Conservation (phyloP, 257 asterid species). For the Scutellaria baicalensis region DNA sequence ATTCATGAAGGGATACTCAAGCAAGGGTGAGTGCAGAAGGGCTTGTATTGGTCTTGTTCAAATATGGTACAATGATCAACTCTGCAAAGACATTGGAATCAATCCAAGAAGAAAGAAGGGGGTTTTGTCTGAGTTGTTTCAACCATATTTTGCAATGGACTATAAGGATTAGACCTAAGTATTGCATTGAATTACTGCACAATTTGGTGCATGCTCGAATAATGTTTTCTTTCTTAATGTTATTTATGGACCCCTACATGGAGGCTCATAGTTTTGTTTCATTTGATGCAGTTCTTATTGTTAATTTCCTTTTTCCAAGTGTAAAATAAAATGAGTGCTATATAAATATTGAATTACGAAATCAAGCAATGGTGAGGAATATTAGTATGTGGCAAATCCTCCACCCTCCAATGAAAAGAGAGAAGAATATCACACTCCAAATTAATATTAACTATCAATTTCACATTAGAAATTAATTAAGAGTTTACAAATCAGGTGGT, state of each 20-base stretch:
- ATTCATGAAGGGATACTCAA: slow-evolving; percentile 24
- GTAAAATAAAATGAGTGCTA: too few relatives aligned
- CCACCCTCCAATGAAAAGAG: not conserved
- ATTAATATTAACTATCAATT: not conserved
- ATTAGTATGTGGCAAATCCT: not conserved
- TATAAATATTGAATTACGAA: too few relatives aligned
- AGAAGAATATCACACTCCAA: not conserved
- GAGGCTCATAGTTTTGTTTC: too few relatives aligned
- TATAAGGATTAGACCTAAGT: not conserved
- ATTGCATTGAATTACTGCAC: too few relatives aligned
- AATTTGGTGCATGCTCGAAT: too few relatives aligned
- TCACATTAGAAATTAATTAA: too few relatives aligned
- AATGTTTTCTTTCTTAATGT: not conserved
- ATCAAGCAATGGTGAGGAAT: not conserved
- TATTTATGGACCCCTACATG: too few relatives aligned
- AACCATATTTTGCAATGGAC: slow-evolving; percentile 33
- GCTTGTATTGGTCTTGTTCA: slow-evolving; percentile 33
- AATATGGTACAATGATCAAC: slow-evolving; percentile 50
- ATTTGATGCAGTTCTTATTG: too few relatives aligned
- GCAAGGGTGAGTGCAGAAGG: slow-evolving; percentile 13
- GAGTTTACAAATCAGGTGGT: too few relatives aligned
- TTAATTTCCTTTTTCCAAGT: too few relatives aligned
- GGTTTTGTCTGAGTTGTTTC: slow-evolving; percentile 31
- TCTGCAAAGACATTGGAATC: slow-evolving; percentile 49
- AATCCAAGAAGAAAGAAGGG: slow-evolving; percentile 57